Conservation (phyloP, 306 rosid species). For the Trichosanthes truncata region DNA sequence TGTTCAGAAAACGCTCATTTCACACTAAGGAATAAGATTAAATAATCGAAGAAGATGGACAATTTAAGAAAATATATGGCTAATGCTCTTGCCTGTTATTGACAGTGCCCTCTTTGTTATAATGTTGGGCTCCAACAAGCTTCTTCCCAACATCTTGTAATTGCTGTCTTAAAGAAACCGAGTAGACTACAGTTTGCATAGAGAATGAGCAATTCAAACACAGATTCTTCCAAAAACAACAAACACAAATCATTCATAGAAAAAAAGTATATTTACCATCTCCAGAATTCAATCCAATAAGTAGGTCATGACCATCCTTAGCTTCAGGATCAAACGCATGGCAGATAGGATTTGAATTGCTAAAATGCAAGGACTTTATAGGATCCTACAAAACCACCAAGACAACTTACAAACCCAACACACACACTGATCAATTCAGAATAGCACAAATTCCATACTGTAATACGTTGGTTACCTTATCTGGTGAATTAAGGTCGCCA, state of each 20-base stretch:
- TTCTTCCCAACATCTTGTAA: conserved; percentile 97
- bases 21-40: not conserved
- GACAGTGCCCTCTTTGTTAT: conserved; percentile 92
- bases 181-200: conserved; percentile 65
- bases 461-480: conserved; percentile 50
- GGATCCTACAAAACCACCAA: conserved; percentile 68
- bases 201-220: conserved; percentile 28
- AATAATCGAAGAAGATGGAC: not conserved
- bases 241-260: conserved; percentile 2
- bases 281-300: conserved; percentile 78
- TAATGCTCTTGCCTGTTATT: conserved; percentile 62
- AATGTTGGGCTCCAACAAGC: conserved; percentile 91
- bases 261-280: conserved; percentile 52
- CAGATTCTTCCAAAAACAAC: conserved; percentile 13
- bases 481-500: conserved; percentile 91
- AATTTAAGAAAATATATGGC: not conserved
- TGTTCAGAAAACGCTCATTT: not conserved
- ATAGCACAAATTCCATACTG: conserved; percentile 10
- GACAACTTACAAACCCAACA: conserved; percentile 20
- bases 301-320: conserved; percentile 95
- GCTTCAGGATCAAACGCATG: conserved; percentile 89
- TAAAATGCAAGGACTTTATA: conserved; percentile 86
- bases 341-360: conserved; percentile 81
- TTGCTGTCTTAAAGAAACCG: conserved; percentile 95
- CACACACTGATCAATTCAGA: not conserved